Base-by-base conservation (phyloP, 345 rosid species). In the Pistacia atlantica region DNA sequence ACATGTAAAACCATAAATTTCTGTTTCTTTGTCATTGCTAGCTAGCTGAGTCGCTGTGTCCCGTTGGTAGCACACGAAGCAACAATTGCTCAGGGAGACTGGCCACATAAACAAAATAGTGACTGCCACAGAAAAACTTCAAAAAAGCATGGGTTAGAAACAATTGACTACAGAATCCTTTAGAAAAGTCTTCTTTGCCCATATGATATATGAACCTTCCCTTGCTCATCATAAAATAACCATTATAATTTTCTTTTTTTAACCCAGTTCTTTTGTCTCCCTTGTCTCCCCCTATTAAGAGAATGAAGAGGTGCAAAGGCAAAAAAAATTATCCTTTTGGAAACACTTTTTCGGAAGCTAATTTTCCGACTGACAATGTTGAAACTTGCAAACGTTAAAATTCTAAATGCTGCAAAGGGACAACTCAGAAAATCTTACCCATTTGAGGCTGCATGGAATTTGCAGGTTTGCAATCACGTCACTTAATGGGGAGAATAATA, bases 401-500 rank as follows among this genome's bases (percentile, higher is more conserved):
- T 31, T 48, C 42, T 8, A 65, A 58, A 6, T 56, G 18, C 5
- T 46, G 78, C 46, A 11, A 18, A 48, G 4, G 46, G 48, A 45
- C n/a, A 49, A 20, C 20, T 64, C 49, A 57, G n/a, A 22, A 60
- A 56, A 55, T 7, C 83, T 64, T 83, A 81, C 86, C 85, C 48
- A 3, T 65, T 42, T 55, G 51, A 63, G 48, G 69, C 74, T 54
- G 68, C 76, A 81, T 70, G 80, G 58, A 74, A 82, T 79, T 60
- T 61, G 77, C 59, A 72, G 69, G 38, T 6, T 14, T 18, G 45
- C 55, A 73, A 18, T 71, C 73, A 80, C 77, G 75, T 88, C 85
- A 86, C 52, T 75, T 49, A 61, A 91, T 37, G 35, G 93, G 83
- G 66, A 87, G 69, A 75, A 82, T 70, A 77, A 81, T 86, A 60